Conservation (phyloP, 2,329 filamentous ascomycete genomes). For the Colletotrichum neosansevieriae region DNA sequence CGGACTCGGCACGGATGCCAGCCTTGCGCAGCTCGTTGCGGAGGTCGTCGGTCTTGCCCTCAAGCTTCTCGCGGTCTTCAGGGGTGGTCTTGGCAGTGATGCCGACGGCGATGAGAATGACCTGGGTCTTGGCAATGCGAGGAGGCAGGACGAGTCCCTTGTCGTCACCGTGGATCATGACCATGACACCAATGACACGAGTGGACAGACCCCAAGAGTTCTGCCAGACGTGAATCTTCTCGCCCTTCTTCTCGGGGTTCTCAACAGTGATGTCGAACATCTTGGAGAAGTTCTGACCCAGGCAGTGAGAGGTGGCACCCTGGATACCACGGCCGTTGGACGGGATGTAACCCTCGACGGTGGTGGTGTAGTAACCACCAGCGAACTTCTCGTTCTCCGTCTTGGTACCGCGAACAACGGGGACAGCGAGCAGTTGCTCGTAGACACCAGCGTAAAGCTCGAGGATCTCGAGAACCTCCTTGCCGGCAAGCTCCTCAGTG, state of each 20-base stretch:
- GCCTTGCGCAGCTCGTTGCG: slow-evolving; percentile 76
- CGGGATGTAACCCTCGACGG: slow-evolving; percentile 96
- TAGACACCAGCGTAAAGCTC: slow-evolving; percentile 94
- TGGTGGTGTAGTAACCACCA: slow-evolving; percentile 95
- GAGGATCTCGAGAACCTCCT: slow-evolving; percentile 92
- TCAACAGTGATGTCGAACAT: slow-evolving; percentile 99
- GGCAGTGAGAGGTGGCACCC: slow-evolving; percentile 91
- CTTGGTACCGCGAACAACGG: slow-evolving; percentile 93
- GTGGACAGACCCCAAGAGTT: slow-evolving; percentile 99
- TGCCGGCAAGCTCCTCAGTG: slow-evolving; percentile 81
- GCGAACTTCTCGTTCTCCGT: slow-evolving; percentile 99
- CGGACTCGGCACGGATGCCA: slow-evolving; percentile 82
- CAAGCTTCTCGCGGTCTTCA: slow-evolving; percentile 82
- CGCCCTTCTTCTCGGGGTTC: slow-evolving; percentile 84
- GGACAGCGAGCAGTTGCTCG: slow-evolving; percentile 92
- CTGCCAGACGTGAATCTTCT: slow-evolving; percentile 92
- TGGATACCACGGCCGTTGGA: slow-evolving; percentile 97
- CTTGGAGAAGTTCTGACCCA: slow-evolving; percentile 98
- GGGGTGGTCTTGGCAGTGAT: slow-evolving; percentile 88
- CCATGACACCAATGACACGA: slow-evolving; percentile 97
- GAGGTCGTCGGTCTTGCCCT: slow-evolving; percentile 80
- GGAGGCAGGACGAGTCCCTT: slow-evolving; percentile 95
- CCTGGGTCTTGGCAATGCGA: slow-evolving; percentile 86
- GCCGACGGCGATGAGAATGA: slow-evolving; percentile 90
- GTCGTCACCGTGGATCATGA: slow-evolving; percentile 97